These are phyloP conservation scores for Pistacia integerrima DNA, from an alignment of 345 rosid genomes.

Conservation along the genomic window DNA sequence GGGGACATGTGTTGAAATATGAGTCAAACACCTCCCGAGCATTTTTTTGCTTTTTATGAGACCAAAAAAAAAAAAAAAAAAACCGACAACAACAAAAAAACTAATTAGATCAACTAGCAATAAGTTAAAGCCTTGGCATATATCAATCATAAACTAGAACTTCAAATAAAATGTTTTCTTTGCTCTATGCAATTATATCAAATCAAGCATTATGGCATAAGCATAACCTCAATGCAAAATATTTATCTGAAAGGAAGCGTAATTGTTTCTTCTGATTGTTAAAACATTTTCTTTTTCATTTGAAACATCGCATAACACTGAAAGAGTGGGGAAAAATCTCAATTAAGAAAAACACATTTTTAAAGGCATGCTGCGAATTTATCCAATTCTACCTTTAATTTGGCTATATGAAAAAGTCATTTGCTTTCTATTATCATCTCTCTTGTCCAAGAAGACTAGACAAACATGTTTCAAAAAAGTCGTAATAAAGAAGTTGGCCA, in stretches of 20 bases:
- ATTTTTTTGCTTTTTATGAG: constrained; percentile 54
- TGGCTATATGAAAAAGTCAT: neutral
- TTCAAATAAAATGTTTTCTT: too few species aligned
- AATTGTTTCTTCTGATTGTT: neutral
- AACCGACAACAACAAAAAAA: neutral
- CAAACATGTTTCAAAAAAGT: neutral
- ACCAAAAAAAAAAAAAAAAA: constrained; percentile 16
- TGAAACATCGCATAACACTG: neutral
- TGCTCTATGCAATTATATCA: neutral
- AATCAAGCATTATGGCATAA: neutral
- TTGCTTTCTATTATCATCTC: neutral
- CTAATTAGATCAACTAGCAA: neutral
- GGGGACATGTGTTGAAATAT: constrained; percentile 86
- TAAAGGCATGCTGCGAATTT: neutral
- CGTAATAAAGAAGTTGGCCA: too few species aligned
- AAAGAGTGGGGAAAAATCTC: neutral
- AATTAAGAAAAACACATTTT: neutral
- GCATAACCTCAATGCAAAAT: neutral
- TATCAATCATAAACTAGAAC: neutral
- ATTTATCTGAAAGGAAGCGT: neutral
- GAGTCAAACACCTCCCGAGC: constrained; percentile 57
- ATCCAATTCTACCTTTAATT: neutral
- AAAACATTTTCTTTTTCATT: neutral
- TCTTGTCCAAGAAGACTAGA: neutral
- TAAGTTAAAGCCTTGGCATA: neutral